Conservation (phyloP, 768 basidiomycete genomes). For the Clathrus columnatus region DNA sequence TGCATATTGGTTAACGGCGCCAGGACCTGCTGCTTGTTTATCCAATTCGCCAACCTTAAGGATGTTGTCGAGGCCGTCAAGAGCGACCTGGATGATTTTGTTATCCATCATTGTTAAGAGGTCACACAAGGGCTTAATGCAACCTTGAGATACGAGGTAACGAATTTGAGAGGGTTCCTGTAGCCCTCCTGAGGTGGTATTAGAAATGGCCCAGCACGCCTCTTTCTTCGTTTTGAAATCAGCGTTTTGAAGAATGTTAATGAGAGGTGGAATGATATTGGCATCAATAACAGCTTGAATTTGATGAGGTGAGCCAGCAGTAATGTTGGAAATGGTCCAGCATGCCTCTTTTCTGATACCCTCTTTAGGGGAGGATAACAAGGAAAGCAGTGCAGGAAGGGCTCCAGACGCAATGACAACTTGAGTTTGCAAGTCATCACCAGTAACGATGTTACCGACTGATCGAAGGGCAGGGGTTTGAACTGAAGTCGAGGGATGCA, state of each 20-base stretch:
- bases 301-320: slow-evolving; percentile 93
- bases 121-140: slow-evolving; percentile 98
- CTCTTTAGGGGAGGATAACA: slow-evolving; percentile 94
- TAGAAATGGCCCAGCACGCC: slow-evolving; percentile 99
- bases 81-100: slow-evolving; percentile 97
- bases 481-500: slow-evolving; percentile 91
- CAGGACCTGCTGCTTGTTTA: slow-evolving; percentile 71
- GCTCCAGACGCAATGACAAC: slow-evolving; percentile 98
- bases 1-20: slow-evolving; percentile 87
- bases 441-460: slow-evolving; percentile 98
- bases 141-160: slow-evolving; percentile 94
- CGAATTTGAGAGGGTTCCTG: slow-evolving; percentile 96
- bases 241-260: slow-evolving; percentile 95
- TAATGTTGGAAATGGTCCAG: slow-evolving; percentile 99
- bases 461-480: slow-evolving; percentile 98
- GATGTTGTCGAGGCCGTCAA: slow-evolving; percentile 97
- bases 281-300: slow-evolving; percentile 98
- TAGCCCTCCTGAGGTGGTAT: slow-evolving; percentile 95
- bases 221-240: slow-evolving; percentile 99
- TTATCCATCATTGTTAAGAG: slow-evolving; percentile 98
- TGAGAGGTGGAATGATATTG: slow-evolving; percentile 94
- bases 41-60: slow-evolving; percentile 96
- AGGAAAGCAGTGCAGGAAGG: slow-evolving; percentile 84
- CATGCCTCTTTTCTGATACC: slow-evolving; percentile 99
- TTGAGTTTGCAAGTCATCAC: slow-evolving; percentile 98